Conservation (phyloP, 352 stramenopile species). For the Pythium dissimile region DNA sequence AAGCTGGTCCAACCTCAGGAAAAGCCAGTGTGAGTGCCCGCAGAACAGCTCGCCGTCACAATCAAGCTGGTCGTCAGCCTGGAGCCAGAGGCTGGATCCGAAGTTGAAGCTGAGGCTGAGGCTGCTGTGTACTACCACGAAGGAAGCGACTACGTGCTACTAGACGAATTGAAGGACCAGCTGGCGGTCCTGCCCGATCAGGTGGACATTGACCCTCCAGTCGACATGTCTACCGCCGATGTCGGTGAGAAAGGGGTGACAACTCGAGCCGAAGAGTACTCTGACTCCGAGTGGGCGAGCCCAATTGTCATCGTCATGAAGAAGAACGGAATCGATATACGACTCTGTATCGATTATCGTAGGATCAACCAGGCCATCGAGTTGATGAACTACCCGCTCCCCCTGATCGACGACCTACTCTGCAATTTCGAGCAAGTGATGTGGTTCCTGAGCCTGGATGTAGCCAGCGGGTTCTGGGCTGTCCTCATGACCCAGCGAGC, state of each 20-base stretch:
- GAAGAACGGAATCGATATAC: constrained; percentile 17
- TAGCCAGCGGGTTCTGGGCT: constrained; percentile 20
- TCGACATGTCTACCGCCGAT: background rate
- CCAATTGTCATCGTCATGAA: constrained; percentile 27
- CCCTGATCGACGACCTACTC: constrained; percentile 16
- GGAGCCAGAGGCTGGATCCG: too few species aligned
- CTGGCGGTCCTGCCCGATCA: background rate
- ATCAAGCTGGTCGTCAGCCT: background rate
- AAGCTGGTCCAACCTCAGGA: background rate
- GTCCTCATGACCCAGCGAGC: constrained; percentile 11
- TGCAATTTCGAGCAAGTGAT: constrained; percentile 14
- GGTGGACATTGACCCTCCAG: background rate
- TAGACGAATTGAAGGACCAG: background rate
- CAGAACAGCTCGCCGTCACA: background rate
- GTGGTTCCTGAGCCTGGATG: constrained; percentile 16
- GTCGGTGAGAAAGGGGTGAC: constrained; percentile 3
- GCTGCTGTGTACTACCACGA: background rate
- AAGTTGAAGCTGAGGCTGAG: background rate
- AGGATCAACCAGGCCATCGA: constrained; percentile 8
- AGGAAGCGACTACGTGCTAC: background rate
- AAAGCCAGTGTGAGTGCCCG: background rate
- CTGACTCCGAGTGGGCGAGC: constrained; percentile 18
- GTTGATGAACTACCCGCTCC: constrained; percentile 20
- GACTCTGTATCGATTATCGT: constrained; percentile 24
- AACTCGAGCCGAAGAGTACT: constrained; percentile 9